These are phyloP conservation scores for Sapria himalayana DNA, from an alignment of 345 rosid genomes.

Conservation along the genomic window DNA sequence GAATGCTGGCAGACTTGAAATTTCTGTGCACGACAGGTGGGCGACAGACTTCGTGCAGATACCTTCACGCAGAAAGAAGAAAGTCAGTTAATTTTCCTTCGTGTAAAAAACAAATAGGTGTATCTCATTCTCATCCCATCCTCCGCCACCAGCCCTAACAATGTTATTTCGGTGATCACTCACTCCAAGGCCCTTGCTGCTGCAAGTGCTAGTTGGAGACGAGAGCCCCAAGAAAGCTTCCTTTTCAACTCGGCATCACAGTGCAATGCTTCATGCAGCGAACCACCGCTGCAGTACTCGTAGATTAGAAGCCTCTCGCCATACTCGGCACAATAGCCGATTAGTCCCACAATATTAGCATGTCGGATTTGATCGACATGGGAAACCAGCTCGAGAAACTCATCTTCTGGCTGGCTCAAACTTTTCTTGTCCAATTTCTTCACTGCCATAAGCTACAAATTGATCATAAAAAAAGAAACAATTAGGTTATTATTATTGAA, in stretches of 20 bases:
- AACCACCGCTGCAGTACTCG: slow-evolving; percentile 73
- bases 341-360: slow-evolving; percentile 64
- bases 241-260: slow-evolving; percentile 56
- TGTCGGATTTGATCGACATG: slow-evolving; percentile 62
- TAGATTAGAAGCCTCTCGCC: slow-evolving; percentile 73
- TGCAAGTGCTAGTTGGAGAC: slow-evolving; percentile 73
- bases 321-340: slow-evolving; percentile 95
- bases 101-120: background rate
- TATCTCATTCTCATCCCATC: background rate
- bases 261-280: slow-evolving; percentile 65
- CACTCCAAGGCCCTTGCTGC: slow-evolving; percentile 94
- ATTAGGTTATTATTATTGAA: no score
- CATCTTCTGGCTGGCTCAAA: slow-evolving; percentile 52
- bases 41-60: slow-evolving; percentile 82
- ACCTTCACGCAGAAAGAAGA: slow-evolving; percentile 24
- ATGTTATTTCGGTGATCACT: slow-evolving; percentile 12
- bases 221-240: slow-evolving; percentile 59
- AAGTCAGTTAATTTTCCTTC: slow-evolving; percentile 5
- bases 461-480: slow-evolving; percentile 7
- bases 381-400: slow-evolving; percentile 65
- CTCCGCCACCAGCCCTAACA: background rate
- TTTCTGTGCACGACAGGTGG: slow-evolving; percentile 78
- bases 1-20: slow-evolving; percentile 68
- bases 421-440: slow-evolving; percentile 71
- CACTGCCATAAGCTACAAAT: slow-evolving; percentile 56